Conservation (phyloP, 2,329 filamentous ascomycete genomes). For the Ramichloridium luteum region DNA sequence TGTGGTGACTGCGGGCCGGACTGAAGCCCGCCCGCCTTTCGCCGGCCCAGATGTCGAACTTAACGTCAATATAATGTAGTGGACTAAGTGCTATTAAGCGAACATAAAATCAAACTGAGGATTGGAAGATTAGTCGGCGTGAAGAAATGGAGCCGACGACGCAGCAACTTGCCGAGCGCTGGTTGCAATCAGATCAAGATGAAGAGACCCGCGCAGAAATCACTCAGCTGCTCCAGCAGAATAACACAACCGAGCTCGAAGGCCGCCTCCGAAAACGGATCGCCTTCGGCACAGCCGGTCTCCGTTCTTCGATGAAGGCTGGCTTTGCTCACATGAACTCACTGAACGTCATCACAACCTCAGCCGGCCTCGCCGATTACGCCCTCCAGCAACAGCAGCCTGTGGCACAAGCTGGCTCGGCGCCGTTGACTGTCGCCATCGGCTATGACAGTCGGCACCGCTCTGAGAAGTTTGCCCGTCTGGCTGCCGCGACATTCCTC, state of each 20-base stretch:
- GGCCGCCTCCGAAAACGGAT: slow-evolving; percentile 43
- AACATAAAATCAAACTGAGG: too few species aligned
- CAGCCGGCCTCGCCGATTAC: slow-evolving; percentile 52
- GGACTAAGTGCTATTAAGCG: too few species aligned
- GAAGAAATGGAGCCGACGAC: slow-evolving; percentile 8
- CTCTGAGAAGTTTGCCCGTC: slow-evolving; percentile 47
- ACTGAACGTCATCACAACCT: slow-evolving; percentile 38
- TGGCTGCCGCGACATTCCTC: slow-evolving; percentile 49
- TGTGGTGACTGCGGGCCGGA: too few species aligned
- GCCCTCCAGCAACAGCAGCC: slow-evolving; percentile 33
- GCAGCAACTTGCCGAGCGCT: slow-evolving; percentile 36
- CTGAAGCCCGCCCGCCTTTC: too few species aligned
- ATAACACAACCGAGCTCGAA: slow-evolving; percentile 38
- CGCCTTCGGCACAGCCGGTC: slow-evolving; percentile 50
- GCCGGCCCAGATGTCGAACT: too few species aligned
- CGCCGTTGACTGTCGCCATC: slow-evolving; percentile 42
- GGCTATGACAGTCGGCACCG: slow-evolving; percentile 53
- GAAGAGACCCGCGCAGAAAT: slow-evolving; percentile 43
- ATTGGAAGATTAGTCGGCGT: too few species aligned
- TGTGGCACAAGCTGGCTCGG: neutral
- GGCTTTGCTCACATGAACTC: slow-evolving; percentile 42
- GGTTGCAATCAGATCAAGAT: slow-evolving; percentile 48
- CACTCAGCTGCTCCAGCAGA: slow-evolving; percentile 34
- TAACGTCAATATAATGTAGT: too few species aligned
- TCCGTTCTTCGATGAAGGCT: slow-evolving; percentile 53